phyloP scores from a whole-genome alignment of 768 basidiomycete species.

The Termitomyces sp. region DNA sequence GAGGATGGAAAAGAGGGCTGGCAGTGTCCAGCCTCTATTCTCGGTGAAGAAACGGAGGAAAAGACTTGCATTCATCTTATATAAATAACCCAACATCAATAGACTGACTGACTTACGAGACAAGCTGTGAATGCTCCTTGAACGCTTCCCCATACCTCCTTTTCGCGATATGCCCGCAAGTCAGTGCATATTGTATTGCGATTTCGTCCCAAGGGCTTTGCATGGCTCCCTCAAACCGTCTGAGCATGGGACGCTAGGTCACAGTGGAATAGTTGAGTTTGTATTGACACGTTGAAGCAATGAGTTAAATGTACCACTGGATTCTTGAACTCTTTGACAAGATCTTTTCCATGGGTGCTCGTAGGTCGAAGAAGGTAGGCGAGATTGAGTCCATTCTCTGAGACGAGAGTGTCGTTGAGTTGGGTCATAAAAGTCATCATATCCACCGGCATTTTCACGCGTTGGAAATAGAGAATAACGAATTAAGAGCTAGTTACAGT shows the following conservation, averaged over 20 bases:
- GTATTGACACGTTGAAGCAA: neutral
- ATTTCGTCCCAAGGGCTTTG: conserved; percentile 83
- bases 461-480: neutral
- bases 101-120: conserved; percentile 52
- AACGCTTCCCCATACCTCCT: conserved; percentile 69
- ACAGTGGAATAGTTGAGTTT: neutral
- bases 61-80: conserved; percentile 33
- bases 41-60: conserved; percentile 78
- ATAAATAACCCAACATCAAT: neutral
- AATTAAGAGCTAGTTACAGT: neutral
- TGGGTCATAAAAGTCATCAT: conserved; percentile 57
- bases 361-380: conserved; percentile 74
- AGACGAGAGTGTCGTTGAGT: conserved; percentile 52
- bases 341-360: conserved; percentile 70
- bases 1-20: conserved; percentile 74
- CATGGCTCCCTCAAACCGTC: conserved; percentile 56
- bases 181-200: conserved; percentile 75
- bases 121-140: conserved; percentile 70
- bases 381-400: conserved; percentile 63
- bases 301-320: conserved; percentile 31
- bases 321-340: conserved; percentile 68
- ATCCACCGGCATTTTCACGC: conserved; percentile 35
- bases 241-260: conserved; percentile 30
- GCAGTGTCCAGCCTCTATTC: conserved; percentile 84
- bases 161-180: conserved; percentile 64